Percentiles rank a stretch among this genome's conserved stretches.
phyloP scores from a whole-genome alignment of 306 rosid species.

The Castanea sativa region DNA sequence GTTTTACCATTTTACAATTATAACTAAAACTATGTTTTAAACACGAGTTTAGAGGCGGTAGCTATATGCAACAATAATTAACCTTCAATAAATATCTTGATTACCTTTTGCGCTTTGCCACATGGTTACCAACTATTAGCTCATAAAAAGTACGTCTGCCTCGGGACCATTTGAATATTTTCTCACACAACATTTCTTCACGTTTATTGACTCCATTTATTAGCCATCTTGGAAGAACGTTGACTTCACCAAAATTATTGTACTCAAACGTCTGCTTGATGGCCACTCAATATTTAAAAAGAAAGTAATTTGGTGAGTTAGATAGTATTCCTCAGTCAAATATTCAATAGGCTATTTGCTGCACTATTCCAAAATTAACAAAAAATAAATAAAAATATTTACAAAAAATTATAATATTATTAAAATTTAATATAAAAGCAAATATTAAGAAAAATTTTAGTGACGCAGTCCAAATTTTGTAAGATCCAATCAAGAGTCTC shows the following conservation, averaged over 20 bases:
- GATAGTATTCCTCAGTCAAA: conserved; percentile 11
- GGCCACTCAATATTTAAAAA: background rate
- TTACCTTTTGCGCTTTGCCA: background rate
- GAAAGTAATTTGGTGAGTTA: background rate
- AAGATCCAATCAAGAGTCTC: too few relatives aligned
- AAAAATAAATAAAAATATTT: too few relatives aligned
- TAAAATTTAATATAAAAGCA: too few relatives aligned
- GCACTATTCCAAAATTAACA: too few relatives aligned
- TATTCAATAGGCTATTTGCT: background rate
- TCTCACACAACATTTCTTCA: background rate
- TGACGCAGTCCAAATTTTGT: too few relatives aligned
- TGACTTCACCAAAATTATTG: conserved; percentile 2
- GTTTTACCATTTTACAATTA: too few relatives aligned
- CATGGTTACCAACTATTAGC: background rate
- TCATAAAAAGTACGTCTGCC: background rate
- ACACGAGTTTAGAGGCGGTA: too few relatives aligned
- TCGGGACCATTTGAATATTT: too few relatives aligned
- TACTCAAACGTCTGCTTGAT: background rate
- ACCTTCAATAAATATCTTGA: background rate
- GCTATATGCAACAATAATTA: too few relatives aligned
- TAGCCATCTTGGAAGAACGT: background rate
- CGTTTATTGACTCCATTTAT: background rate
- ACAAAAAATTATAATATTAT: too few relatives aligned
- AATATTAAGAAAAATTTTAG: too few relatives aligned
- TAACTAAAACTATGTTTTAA: too few relatives aligned